phyloP scores from a whole-genome alignment of 441 rosid genomes.

The Populus tomentosa region DNA sequence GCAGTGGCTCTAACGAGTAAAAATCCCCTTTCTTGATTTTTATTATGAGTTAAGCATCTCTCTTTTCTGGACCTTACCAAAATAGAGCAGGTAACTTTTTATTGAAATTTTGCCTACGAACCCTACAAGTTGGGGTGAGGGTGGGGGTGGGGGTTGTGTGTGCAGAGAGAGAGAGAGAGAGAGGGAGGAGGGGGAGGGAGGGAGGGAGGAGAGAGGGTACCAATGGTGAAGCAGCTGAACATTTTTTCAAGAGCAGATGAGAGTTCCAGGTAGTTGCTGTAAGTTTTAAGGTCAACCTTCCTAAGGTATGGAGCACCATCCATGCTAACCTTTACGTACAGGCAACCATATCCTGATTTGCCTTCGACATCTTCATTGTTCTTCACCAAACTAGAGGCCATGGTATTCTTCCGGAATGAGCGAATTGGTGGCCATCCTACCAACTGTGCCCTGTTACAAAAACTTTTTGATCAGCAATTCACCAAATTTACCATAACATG shows the following conservation, averaged over 20 bases:
- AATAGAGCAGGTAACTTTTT: not conserved
- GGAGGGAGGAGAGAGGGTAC: constrained; percentile 14
- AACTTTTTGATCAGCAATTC: constrained; percentile 11
- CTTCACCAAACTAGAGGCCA: constrained; percentile 41
- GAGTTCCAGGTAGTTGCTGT: constrained; percentile 39
- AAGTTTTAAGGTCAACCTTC: constrained; percentile 51
- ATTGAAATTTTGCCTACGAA: not conserved
- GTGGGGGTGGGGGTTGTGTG: not conserved
- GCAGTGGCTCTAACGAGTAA: not conserved
- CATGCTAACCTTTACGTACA: constrained; percentile 57
- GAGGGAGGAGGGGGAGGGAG: not conserved
- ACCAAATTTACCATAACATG: not conserved
- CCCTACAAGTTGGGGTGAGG: not conserved
- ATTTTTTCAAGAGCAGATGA: constrained; percentile 52
- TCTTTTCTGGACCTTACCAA: not conserved
- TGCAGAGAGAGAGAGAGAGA: not conserved
- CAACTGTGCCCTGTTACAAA: constrained; percentile 44
- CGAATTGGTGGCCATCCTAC: constrained; percentile 69
- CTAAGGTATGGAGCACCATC: constrained; percentile 63
- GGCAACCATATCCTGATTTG: constrained; percentile 39
- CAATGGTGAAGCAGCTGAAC: constrained; percentile 58
- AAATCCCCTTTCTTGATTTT: not conserved
- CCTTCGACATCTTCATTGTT: constrained; percentile 39
- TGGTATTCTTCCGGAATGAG: constrained; percentile 50
- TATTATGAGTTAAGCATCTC: not conserved